Percentiles rank a stretch among this genome's conserved stretches.
These are phyloP conservation scores for Uncinocarpus reesii DNA, from an alignment of 2,329 filamentous ascomycete species.

Conservation along the genomic window DNA sequence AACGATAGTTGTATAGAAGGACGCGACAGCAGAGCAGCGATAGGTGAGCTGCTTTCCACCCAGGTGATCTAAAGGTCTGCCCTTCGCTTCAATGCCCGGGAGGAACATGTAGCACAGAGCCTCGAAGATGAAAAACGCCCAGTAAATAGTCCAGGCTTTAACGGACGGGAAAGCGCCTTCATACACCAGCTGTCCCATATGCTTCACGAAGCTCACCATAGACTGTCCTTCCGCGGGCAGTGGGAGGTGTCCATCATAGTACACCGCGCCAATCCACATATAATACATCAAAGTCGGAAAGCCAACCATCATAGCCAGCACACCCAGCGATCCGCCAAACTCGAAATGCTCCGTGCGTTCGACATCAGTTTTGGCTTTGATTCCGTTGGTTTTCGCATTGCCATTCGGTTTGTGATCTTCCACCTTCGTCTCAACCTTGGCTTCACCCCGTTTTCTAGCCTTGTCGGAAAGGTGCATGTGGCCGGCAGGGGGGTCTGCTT, in stretches of 20 bases:
- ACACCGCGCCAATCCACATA: conserved; percentile 95
- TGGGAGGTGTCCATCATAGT: conserved; percentile 79
- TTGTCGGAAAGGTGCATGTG: conserved; percentile 23
- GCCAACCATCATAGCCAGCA: conserved; percentile 73
- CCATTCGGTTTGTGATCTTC: conserved; percentile 18
- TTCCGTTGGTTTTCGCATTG: conserved; percentile 8
- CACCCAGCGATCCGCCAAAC: conserved; percentile 79
- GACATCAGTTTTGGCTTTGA: conserved; percentile 25
- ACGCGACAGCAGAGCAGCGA: conserved; percentile 83
- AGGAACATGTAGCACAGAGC: conserved; percentile 71
- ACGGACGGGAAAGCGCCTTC: conserved; percentile 72
- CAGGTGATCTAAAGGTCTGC: conserved; percentile 74
- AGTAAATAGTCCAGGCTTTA: conserved; percentile 87
- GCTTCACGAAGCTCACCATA: conserved; percentile 57
- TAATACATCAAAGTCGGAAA: conserved; percentile 98
- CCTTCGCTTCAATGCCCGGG: conserved; percentile 77
- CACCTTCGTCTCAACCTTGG: conserved; percentile 21
- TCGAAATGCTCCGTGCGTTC: conserved; percentile 52
- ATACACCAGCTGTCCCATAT: conserved; percentile 64
- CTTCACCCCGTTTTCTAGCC: conserved; percentile 21
- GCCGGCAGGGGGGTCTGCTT: not conserved
- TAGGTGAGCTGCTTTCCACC: conserved; percentile 80
- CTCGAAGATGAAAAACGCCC: conserved; percentile 82
- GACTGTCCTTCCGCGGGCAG: conserved; percentile 55
- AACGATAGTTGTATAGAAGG: conserved; percentile 75